Base-by-base conservation (phyloP, 1,139 yeast species). In the Meyerozyma sp. region DNA sequence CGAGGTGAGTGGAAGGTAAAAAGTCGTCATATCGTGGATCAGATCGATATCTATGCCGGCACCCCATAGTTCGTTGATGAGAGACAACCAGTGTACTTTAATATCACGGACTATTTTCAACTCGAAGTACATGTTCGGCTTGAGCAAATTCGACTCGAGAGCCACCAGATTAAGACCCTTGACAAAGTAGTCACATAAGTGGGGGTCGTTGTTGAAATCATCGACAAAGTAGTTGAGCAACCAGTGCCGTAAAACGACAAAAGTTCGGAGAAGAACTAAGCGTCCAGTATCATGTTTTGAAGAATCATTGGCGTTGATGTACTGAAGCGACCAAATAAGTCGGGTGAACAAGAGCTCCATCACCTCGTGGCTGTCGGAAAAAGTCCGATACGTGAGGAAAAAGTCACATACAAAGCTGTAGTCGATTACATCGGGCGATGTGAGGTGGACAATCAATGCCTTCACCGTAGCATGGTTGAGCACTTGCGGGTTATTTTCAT, bases 201-300 rank as follows among this genome's bases (percentile, higher is more conserved):
- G 56, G 3, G 53, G 53, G 49, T 79, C 70, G 10, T 70, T 56
- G 39, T 80, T 66, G 56, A 84, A 85, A 57, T 85, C 93, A 53
- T 84, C 88, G 38, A 77, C 69, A 53, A 83, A 85, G 57, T 84
- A 84, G 58, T 85, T 91, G 48, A 87, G 65, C 28, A 93, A 65
- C 96, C 98, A 93, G 63, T 89, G 96, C 55, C 98, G 76, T 40
- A 93, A 57, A 30, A 87, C 83, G 34, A 89, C 96, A 67, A 91
- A 93, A 0, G 95, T 84, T 52, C 98, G 75, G 34, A 91, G 77
- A n/a, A 88, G 68, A 1, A 85, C 84, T 42, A 85, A 70, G 50
- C 83, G 78, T 4, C 94, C 95, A 8, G 77, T 59, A 47, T 69
- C 75, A n/a, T 63, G 60, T 37, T 66, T 65, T 20, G 66, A 58